A percentile compares a stretch with the other conserved stretches of the same genome.
Conservation (phyloP, 805 yeast genomes). For the Hanseniaspora singularis region DNA sequence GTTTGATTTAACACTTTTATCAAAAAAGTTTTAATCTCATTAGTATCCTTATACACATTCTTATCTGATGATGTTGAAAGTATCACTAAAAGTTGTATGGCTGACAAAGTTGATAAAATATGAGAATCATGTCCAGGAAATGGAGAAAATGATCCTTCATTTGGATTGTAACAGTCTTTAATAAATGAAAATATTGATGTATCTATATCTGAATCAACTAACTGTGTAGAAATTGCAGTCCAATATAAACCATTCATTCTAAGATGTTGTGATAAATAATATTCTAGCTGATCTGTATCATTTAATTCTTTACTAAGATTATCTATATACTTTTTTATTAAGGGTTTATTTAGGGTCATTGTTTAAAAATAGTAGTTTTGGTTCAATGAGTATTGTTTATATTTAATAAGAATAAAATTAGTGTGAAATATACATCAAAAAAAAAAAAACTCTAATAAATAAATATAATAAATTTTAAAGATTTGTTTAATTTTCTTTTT, state of each 20-base stretch:
- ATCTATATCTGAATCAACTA: conserved; percentile 19
- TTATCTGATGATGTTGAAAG: too few relatives aligned
- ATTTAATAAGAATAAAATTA: too few relatives aligned
- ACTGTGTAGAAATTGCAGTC: conserved; percentile 69
- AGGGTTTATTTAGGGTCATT: conserved; percentile 25
- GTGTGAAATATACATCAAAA: too few relatives aligned
- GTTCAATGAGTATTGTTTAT: too few relatives aligned
- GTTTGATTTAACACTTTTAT: conserved; percentile 27
- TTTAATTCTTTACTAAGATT: background rate
- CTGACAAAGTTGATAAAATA: conserved; percentile 71
- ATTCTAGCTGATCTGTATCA: conserved; percentile 23
- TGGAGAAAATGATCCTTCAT: conserved; percentile 76
- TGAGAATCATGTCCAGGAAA: conserved; percentile 86
- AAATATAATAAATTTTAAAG: too few relatives aligned
- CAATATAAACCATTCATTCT: conserved; percentile 88
- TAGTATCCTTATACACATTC: conserved; percentile 53
- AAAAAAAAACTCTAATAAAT: too few relatives aligned
- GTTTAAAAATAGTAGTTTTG: too few relatives aligned
- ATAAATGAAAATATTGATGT: conserved; percentile 54
- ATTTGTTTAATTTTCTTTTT: too few relatives aligned
- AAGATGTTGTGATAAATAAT: conserved; percentile 83
- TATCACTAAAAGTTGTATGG: conserved; percentile 64
- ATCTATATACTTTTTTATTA: background rate
- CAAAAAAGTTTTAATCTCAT: too few relatives aligned
- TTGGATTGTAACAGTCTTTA: conserved; percentile 50